A percentile compares a stretch with the other conserved stretches of the same genome.
Conservation (phyloP, 2,329 filamentous ascomycete genomes). For the Fusarium oxysporum region DNA sequence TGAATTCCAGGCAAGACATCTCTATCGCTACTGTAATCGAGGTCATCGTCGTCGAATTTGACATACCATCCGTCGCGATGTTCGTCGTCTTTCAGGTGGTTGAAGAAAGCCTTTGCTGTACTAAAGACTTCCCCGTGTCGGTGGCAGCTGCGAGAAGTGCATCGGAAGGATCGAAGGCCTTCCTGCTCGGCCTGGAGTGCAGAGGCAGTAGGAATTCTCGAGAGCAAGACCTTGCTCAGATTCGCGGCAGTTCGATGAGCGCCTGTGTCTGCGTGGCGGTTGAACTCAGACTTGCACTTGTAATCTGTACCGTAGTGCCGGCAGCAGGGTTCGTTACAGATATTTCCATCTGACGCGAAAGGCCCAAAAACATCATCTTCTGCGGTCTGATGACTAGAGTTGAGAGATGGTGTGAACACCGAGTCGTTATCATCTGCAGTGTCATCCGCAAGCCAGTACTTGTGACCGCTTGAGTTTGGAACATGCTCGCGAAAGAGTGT, state of each 20-base stretch:
- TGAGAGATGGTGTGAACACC: not conserved
- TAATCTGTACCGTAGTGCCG: constrained; percentile 28
- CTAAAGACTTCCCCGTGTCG: constrained; percentile 23
- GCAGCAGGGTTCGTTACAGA: constrained; percentile 38
- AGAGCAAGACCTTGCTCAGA: constrained; percentile 17
- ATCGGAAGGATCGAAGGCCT: constrained; percentile 28
- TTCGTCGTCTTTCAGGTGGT: constrained; percentile 8
- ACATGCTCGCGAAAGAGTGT: constrained; percentile 17
- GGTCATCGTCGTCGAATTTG: not conserved
- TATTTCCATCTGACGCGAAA: not conserved
- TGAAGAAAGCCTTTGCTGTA: constrained; percentile 5
- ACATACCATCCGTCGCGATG: constrained; percentile 14
- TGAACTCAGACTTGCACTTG: constrained; percentile 26
- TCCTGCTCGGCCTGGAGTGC: constrained; percentile 31
- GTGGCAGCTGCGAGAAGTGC: constrained; percentile 23
- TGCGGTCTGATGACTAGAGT: not conserved
- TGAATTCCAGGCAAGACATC: constrained; percentile 6
- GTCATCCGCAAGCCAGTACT: not conserved
- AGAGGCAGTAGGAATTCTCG: not conserved
- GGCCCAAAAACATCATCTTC: not conserved
- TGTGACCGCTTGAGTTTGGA: constrained; percentile 5
- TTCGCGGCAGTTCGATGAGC: constrained; percentile 26
- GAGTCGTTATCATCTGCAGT: not conserved
- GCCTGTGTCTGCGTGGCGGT: constrained; percentile 20
- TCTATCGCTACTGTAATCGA: not conserved